Conservation (phyloP, 768 basidiomycete genomes). For the Infundibulicybe gibba region DNA sequence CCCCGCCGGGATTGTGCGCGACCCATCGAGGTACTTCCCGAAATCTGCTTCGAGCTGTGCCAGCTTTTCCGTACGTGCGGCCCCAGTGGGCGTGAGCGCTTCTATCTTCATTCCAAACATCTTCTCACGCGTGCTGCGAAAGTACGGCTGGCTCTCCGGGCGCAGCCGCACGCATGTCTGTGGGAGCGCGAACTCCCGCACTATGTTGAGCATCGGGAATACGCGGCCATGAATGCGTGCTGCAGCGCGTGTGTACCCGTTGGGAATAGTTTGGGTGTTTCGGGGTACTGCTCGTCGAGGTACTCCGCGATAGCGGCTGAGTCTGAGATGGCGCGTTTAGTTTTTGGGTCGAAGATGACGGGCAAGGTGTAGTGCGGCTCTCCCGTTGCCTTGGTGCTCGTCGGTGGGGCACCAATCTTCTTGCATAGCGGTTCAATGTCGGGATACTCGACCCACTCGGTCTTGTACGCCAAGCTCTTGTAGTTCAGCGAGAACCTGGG, state of each 20-base stretch:
- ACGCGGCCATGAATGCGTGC: conserved; percentile 5
- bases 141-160: conserved; percentile 26
- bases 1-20: conserved; percentile 14
- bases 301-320: conserved; percentile 30
- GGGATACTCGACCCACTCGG: neutral
- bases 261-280: conserved; percentile 26
- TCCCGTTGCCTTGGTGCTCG: conserved; percentile 18
- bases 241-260: conserved; percentile 14
- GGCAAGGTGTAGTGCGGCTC: conserved; percentile 34
- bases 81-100: conserved; percentile 21
- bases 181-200: conserved; percentile 11
- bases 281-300: conserved; percentile 26
- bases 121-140: conserved; percentile 22
- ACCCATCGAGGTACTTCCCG: conserved; percentile 12
- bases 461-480: neutral
- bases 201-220: neutral
- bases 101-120: conserved; percentile 25
- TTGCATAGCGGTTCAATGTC: neutral
- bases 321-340: conserved; percentile 27
- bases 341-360: conserved; percentile 36
- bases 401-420: conserved; percentile 24
- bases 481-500: neutral
- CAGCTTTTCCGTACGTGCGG: conserved; percentile 24
- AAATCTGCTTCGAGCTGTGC: conserved; percentile 18
- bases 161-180: conserved; percentile 15